Conservation (phyloP, 139 green algal species). For the Asterochloris sp. region DNA sequence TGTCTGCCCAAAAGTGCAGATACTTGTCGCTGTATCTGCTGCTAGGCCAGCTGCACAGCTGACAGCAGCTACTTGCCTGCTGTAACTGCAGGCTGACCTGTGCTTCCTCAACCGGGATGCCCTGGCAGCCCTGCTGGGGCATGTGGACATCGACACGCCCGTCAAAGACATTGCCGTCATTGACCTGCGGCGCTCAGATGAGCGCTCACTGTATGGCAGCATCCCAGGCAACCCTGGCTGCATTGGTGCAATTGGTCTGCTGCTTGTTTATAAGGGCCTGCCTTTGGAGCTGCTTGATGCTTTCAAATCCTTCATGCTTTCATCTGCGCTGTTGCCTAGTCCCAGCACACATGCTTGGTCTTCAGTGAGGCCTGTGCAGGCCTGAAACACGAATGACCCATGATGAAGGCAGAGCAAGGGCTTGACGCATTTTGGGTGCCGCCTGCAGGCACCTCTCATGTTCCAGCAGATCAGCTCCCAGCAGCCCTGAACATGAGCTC, state of each 20-base stretch:
- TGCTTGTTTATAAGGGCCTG: background rate
- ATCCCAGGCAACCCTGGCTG: slow-evolving; percentile 41
- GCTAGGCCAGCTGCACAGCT: background rate
- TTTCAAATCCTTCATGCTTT: background rate
- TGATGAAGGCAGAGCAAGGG: background rate
- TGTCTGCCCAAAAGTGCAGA: background rate
- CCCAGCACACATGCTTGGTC: background rate
- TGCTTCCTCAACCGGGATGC: background rate
- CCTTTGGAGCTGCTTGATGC: background rate
- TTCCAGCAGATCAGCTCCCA: slow-evolving; percentile 45
- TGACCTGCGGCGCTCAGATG: slow-evolving; percentile 70
- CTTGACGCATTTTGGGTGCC: background rate
- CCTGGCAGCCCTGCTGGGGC: background rate
- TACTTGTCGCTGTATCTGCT: background rate
- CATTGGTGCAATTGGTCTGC: background rate
- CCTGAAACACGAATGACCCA: background rate
- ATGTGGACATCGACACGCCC: background rate
- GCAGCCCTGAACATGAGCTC: slow-evolving; percentile 33
- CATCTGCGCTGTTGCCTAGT: background rate
- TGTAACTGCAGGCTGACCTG: background rate
- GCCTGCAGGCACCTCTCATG: slow-evolving; percentile 20
- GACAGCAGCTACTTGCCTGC: background rate
- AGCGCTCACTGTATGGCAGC: slow-evolving; percentile 66
- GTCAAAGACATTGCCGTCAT: background rate
- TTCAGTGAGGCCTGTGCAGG: background rate